Conservation (phyloP, 1,284 basidiomycete species). For the Cutaneotrichosporon sp. region DNA sequence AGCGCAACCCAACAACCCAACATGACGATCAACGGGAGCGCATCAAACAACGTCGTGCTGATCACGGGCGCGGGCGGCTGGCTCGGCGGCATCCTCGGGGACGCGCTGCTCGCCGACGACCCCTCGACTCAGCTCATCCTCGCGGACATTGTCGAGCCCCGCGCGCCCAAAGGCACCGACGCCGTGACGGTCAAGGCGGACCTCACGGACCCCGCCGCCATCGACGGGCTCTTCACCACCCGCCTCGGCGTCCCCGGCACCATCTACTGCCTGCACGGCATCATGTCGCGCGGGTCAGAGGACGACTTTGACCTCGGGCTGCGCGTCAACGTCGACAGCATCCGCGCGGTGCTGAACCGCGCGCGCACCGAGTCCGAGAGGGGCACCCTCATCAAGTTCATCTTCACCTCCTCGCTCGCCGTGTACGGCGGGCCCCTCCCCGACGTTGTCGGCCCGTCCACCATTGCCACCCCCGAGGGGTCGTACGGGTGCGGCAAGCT, state of each 20-base stretch:
- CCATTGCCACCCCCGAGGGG: conserved; percentile 62
- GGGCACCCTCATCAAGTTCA: conserved; percentile 57
- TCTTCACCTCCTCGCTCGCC: conserved; percentile 66
- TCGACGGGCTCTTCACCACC: conserved; percentile 54
- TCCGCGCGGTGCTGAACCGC: conserved; percentile 60
- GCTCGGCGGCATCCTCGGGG: conserved; percentile 49
- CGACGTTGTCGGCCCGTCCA: conserved; percentile 58
- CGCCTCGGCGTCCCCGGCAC: conserved; percentile 45
- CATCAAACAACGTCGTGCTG: conserved; percentile 35
- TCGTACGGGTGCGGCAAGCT: conserved; percentile 65
- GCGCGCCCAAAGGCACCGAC: conserved; percentile 53
- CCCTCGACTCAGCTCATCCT: conserved; percentile 48
- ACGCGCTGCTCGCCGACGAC: conserved; percentile 40
- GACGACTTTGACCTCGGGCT: conserved; percentile 66
- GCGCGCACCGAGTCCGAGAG: conserved; percentile 40
- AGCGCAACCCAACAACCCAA: background rate
- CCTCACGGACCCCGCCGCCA: conserved; percentile 56
- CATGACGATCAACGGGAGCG: conserved; percentile 24
- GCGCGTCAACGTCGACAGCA: conserved; percentile 65
- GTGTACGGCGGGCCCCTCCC: conserved; percentile 67
- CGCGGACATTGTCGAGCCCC: conserved; percentile 57
- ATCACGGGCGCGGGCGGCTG: conserved; percentile 50
- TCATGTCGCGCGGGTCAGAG: conserved; percentile 65
- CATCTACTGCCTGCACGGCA: conserved; percentile 63
- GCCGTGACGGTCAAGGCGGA: conserved; percentile 58